Conservation (phyloP, 2,329 filamentous ascomycete genomes). For the Nannizzia gypsea region DNA sequence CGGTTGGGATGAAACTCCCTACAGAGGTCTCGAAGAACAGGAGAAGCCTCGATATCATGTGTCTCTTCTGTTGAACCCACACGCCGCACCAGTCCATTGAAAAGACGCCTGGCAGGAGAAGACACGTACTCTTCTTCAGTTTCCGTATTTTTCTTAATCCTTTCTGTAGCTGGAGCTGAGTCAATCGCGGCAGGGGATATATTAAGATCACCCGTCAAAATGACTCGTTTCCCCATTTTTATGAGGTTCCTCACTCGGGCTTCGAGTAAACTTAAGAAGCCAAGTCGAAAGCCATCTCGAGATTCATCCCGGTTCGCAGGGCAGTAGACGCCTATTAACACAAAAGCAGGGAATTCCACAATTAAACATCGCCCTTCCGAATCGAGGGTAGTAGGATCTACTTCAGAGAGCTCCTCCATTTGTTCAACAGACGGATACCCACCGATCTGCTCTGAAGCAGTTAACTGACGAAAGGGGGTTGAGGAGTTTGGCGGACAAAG, state of each 20-base stretch:
- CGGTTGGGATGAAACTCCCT: conserved; percentile 69
- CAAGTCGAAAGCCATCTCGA: conserved; percentile 68
- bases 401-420: conserved; percentile 42
- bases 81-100: conserved; percentile 73
- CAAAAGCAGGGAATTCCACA: conserved; percentile 88
- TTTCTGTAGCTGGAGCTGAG: conserved; percentile 60
- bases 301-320: conserved; percentile 79
- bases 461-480: conserved; percentile 61
- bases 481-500: conserved; percentile 61
- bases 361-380: conserved; percentile 85
- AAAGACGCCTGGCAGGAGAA: conserved; percentile 58
- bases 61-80: conserved; percentile 56
- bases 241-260: conserved; percentile 73
- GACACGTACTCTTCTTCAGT: conserved; percentile 61
- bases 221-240: conserved; percentile 67
- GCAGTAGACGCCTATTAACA: conserved; percentile 83
- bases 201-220: conserved; percentile 83
- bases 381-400: conserved; percentile 66
- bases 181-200: conserved; percentile 60
- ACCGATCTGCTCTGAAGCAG: conserved; percentile 64
- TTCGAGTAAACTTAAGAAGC: conserved; percentile 70
- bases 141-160: conserved; percentile 57
- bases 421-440: conserved; percentile 69
- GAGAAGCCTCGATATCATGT: conserved; percentile 56
- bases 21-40: conserved; percentile 73